These are phyloP conservation scores for Sclerotinia glacialis DNA, from an alignment of 2,329 filamentous ascomycete species.

Conservation along the genomic window DNA sequence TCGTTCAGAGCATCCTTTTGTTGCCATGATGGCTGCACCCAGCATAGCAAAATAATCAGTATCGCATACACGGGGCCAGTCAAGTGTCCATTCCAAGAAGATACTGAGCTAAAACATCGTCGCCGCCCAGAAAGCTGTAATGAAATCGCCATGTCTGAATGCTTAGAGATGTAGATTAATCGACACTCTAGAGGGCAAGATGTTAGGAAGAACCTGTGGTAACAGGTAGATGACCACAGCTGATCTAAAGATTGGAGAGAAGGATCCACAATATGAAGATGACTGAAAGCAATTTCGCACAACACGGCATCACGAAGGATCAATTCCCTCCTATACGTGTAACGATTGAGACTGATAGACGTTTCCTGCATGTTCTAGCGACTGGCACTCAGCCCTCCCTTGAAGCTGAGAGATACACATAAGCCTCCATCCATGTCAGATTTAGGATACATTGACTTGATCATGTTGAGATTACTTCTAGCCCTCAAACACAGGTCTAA, in stretches of 20 bases:
- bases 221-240: slow-evolving; percentile 5
- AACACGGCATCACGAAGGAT: slow-evolving; percentile 15
- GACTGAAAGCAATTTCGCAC: slow-evolving; percentile 11
- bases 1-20: slow-evolving; percentile 52
- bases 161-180: slow-evolving; percentile 5
- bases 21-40: slow-evolving; percentile 33
- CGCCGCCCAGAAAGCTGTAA: slow-evolving; percentile 4
- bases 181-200: neutral
- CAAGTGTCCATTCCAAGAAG: neutral
- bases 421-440: slow-evolving; percentile 11
- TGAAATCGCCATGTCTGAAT: slow-evolving; percentile 18
- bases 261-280: slow-evolving; percentile 18
- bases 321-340: slow-evolving; percentile 17
- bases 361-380: slow-evolving; percentile 13
- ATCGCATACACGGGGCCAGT: slow-evolving; percentile 24
- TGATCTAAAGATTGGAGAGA: slow-evolving; percentile 14
- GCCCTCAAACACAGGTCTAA: slow-evolving; percentile 15
- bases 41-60: slow-evolving; percentile 24
- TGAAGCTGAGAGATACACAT: slow-evolving; percentile 7
- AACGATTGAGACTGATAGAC: slow-evolving; percentile 1
- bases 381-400: slow-evolving; percentile 18
- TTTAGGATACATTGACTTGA: slow-evolving; percentile 18
- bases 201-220: slow-evolving; percentile 10
- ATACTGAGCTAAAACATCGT: neutral
- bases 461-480: slow-evolving; percentile 10